phyloP scores from a whole-genome alignment of 352 stramenopile species.

The Aphanomyces euteiches region DNA sequence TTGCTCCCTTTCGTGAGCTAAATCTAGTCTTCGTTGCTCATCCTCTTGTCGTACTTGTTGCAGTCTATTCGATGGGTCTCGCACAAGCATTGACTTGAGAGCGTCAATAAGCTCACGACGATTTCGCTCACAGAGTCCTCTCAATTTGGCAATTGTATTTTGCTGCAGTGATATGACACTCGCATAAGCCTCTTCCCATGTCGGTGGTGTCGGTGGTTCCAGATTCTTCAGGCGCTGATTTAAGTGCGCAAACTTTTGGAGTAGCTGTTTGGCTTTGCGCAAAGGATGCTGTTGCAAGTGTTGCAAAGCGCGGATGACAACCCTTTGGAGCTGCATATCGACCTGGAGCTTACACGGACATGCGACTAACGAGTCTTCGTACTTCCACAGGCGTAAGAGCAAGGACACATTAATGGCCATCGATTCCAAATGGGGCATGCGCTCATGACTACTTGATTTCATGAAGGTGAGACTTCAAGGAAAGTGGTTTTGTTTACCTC shows the following conservation, averaged over 20 bases:
- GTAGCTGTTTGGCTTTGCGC: conserved; percentile 58
- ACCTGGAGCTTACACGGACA: conserved; percentile 36
- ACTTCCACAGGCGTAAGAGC: conserved; percentile 50
- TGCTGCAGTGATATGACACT: conserved; percentile 75
- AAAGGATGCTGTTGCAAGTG: conserved; percentile 61
- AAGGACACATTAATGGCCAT: conserved; percentile 40
- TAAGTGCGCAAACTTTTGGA: conserved; percentile 52
- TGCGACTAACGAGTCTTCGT: conserved; percentile 36
- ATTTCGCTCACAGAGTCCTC: conserved; percentile 51
- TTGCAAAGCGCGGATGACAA: conserved; percentile 51
- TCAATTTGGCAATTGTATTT: conserved; percentile 60
- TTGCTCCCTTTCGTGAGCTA: conserved; percentile 3
- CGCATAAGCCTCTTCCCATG: conserved; percentile 72
- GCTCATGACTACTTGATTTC: conserved; percentile 33
- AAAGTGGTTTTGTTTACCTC: too few species aligned
- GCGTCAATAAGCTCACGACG: conserved; percentile 43
- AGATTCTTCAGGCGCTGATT: conserved; percentile 23
- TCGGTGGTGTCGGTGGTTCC: conserved; percentile 21
- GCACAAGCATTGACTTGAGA: conserved; percentile 52
- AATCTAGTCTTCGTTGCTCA: conserved; percentile 2
- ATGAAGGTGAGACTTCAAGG: neutral
- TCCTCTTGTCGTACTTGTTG: conserved; percentile 20
- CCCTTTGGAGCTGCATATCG: conserved; percentile 53
- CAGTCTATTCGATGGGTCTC: conserved; percentile 40
- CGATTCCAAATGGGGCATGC: conserved; percentile 47